These are phyloP conservation scores for Marvania coccoides DNA, from an alignment of 139 green algal species.

Conservation along the genomic window DNA sequence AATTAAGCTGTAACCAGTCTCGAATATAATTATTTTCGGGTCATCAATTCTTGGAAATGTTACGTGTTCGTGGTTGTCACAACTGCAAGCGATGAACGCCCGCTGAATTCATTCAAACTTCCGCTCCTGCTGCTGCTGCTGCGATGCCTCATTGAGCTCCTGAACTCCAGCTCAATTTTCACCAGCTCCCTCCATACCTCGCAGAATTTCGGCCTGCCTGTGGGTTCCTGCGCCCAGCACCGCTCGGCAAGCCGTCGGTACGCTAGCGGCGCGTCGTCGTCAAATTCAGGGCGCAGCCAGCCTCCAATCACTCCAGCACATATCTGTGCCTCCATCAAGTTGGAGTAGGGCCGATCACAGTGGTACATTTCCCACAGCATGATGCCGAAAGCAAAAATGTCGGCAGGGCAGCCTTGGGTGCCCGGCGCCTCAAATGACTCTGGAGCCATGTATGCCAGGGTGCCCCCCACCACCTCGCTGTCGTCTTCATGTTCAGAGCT, in stretches of 20 bases:
- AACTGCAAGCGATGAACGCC: neutral
- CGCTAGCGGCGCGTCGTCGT: neutral
- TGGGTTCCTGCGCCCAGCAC: slow-evolving; percentile 21
- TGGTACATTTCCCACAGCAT: slow-evolving; percentile 30
- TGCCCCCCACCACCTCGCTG: slow-evolving; percentile 26
- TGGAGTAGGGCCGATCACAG: slow-evolving; percentile 5
- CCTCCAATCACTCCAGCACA: slow-evolving; percentile 8
- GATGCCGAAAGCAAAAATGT: slow-evolving; percentile 44
- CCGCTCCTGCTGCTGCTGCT: neutral
- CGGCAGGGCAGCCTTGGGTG: neutral
- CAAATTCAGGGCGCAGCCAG: neutral
- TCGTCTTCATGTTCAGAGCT: neutral
- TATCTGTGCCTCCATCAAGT: slow-evolving; percentile 6
- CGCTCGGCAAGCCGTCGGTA: neutral
- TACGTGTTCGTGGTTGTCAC: neutral
- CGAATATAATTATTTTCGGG: no score
- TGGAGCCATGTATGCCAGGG: slow-evolving; percentile 44
- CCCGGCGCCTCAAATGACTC: slow-evolving; percentile 13
- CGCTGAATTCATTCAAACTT: neutral
- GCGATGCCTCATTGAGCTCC: neutral
- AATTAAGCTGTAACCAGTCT: neutral
- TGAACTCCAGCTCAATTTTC: slow-evolving; percentile 4
- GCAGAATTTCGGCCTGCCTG: slow-evolving; percentile 3
- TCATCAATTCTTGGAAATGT: no score
- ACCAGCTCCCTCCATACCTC: neutral